A percentile compares a stretch with the other conserved stretches of the same genome.
phyloP scores from a whole-genome alignment of 768 basidiomycete species.

The Boletus subcaerulescens region DNA sequence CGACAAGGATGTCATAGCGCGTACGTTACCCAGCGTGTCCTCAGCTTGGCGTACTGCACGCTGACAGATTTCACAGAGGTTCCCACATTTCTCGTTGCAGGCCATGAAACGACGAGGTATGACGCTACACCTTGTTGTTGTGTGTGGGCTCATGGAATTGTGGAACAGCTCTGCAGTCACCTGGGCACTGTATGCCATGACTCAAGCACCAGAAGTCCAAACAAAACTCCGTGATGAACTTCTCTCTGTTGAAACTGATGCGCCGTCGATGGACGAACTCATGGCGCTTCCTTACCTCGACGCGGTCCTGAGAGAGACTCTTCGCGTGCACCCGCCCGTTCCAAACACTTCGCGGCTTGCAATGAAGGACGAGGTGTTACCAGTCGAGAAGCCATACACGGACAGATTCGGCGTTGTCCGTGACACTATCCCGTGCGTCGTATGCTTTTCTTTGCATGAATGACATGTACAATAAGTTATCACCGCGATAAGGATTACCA shows the following conservation, averaged over 20 bases:
- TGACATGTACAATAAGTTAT: too few species aligned
- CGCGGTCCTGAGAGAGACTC: constrained; percentile 54
- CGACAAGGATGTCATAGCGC: constrained; percentile 59
- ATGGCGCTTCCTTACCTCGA: constrained; percentile 70
- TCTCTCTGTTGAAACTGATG: constrained; percentile 47
- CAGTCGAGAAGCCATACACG: constrained; percentile 44
- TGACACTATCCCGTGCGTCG: constrained; percentile 37
- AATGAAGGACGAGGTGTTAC: constrained; percentile 51
- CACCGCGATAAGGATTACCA: constrained; percentile 31
- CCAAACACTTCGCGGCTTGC: constrained; percentile 42
- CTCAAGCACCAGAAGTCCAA: constrained; percentile 47
- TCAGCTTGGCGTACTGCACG: background rate
- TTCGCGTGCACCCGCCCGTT: constrained; percentile 56
- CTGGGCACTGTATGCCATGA: constrained; percentile 61
- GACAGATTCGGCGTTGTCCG: constrained; percentile 43
- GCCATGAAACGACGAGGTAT: constrained; percentile 57
- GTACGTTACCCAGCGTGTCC: constrained; percentile 31
- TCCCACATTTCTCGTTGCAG: constrained; percentile 58
- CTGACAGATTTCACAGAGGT: constrained; percentile 41
- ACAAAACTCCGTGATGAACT: constrained; percentile 58
- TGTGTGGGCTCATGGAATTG: background rate
- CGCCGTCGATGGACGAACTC: constrained; percentile 68
- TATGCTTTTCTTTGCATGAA: background rate
- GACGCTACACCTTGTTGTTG: background rate
- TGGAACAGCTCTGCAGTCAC: constrained; percentile 37